These are phyloP conservation scores for Saccharomycopsis guyanensis DNA, from an alignment of 805 yeast species.

Conservation along the genomic window DNA sequence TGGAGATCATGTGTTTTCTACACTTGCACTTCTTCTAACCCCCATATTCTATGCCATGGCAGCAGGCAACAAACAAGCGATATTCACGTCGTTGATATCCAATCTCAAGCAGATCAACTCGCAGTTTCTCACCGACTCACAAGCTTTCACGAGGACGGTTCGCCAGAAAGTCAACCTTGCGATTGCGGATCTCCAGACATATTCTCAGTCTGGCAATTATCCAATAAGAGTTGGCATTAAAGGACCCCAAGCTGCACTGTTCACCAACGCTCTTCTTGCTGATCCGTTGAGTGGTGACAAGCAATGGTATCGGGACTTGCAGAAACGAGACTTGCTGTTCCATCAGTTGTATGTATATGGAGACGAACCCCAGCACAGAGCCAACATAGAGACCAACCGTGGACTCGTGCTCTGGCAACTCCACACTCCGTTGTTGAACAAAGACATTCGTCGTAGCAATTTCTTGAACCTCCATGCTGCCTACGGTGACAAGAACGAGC, in stretches of 20 bases:
- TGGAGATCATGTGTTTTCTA: background rate
- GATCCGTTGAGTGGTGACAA: conserved; percentile 21
- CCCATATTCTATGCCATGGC: too few relatives aligned
- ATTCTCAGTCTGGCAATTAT: background rate
- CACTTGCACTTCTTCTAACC: too few relatives aligned
- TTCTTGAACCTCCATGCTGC: conserved; percentile 13
- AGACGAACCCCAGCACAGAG: background rate
- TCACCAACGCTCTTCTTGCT: conserved; percentile 10
- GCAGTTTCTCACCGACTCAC: background rate
- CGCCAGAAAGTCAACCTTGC: conserved; percentile 11
- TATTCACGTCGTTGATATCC: background rate
- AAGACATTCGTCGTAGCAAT: conserved; percentile 4
- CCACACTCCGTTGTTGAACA: conserved; percentile 13
- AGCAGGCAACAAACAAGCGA: background rate
- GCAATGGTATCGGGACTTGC: conserved; percentile 15
- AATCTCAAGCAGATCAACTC: background rate
- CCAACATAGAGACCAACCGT: conserved; percentile 7
- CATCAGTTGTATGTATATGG: conserved; percentile 4
- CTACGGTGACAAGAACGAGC: conserved; percentile 3
- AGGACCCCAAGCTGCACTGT: background rate
- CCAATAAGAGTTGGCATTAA: conserved; percentile 19
- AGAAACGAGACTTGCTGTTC: conserved; percentile 6
- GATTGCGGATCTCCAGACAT: conserved; percentile 2
- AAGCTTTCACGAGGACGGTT: background rate
- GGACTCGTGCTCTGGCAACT: conserved; percentile 18